These are phyloP conservation scores for Rosa rugosa DNA, from an alignment of 306 rosid genomes.

Conservation along the genomic window DNA sequence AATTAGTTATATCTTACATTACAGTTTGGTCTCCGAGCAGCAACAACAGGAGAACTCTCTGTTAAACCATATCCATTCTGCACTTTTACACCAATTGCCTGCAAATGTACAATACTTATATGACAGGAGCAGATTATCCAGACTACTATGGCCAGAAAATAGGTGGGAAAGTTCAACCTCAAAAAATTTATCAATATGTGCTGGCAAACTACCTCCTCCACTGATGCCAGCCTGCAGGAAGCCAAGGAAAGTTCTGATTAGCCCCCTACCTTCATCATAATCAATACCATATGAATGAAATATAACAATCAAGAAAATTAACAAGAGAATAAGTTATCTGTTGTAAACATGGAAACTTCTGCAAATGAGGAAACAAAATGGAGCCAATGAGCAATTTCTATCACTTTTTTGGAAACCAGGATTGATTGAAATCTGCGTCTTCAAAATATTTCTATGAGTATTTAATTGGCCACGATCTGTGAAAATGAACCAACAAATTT, in stretches of 20 bases:
- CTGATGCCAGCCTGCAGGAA: constrained; percentile 84
- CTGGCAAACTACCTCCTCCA: constrained; percentile 89
- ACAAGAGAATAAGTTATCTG: not conserved
- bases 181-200: constrained; percentile 76
- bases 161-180: constrained; percentile 57
- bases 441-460: not conserved
- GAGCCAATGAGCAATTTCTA: not conserved
- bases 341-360: not conserved
- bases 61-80: constrained; percentile 98
- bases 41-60: constrained; percentile 80
- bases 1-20: constrained; percentile 56
- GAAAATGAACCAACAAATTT: not conserved
- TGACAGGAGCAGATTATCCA: constrained; percentile 11
- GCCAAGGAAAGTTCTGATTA: constrained; percentile 29
- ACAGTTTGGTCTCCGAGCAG: constrained; percentile 70
- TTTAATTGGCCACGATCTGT: not conserved
- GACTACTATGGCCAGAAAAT: constrained; percentile 7
- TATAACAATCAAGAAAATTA: not conserved
- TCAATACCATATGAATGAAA: constrained; percentile 16
- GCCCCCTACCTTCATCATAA: constrained; percentile 22
- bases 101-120: constrained; percentile 26
- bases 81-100: constrained; percentile 84
- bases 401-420: not conserved
- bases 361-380: not conserved
- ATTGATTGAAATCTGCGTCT: not conserved